Evolutionary conservation across 495 filamentous ascomycete genomes (phyloP).

Genomic region (Aspergillus ostianus): DNA sequence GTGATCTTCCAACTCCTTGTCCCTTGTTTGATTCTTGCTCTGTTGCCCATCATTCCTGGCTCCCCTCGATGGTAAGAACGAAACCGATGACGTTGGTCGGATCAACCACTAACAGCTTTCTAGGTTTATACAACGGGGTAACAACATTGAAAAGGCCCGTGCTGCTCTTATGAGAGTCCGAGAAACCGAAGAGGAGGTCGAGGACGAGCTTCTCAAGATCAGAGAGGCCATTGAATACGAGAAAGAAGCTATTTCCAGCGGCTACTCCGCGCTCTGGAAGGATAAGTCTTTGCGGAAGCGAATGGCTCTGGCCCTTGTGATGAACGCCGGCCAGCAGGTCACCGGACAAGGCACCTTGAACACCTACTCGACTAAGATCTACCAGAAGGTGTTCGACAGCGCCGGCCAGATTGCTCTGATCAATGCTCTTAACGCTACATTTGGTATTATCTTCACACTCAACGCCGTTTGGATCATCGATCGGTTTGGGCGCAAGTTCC

Average conservation of each 20-base stretch:
- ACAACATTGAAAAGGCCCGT: conserved; percentile 54
- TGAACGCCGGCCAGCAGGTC: conserved; percentile 62
- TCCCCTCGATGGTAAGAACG: conserved; percentile 52
- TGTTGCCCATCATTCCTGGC: conserved; percentile 56
- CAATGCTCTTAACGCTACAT: conserved; percentile 69
- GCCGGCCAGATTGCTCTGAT: conserved; percentile 59
- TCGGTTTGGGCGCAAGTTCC: conserved; percentile 64
- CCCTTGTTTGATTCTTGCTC: conserved; percentile 49
- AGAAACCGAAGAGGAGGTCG: conserved; percentile 57
- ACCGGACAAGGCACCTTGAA: conserved; percentile 63
- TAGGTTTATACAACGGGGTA: conserved; percentile 51
- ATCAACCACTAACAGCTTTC: conserved; percentile 6
- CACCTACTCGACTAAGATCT: conserved; percentile 62
- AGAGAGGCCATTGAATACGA: conserved; percentile 62
- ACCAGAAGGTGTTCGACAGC: conserved; percentile 59
- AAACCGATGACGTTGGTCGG: not conserved
- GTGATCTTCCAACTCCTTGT: conserved; percentile 62
- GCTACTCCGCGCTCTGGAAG: conserved; percentile 58
- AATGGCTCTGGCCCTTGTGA: conserved; percentile 49
- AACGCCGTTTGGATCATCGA: conserved; percentile 71
- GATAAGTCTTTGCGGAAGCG: conserved; percentile 60
- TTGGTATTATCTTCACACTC: conserved; percentile 63
- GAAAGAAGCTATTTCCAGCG: conserved; percentile 57
- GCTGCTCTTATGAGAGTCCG: conserved; percentile 49
- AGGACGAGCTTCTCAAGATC: conserved; percentile 55